phyloP scores from a whole-genome alignment of 2,329 filamentous ascomycete genomes.

The Tolypocladium amazonense region DNA sequence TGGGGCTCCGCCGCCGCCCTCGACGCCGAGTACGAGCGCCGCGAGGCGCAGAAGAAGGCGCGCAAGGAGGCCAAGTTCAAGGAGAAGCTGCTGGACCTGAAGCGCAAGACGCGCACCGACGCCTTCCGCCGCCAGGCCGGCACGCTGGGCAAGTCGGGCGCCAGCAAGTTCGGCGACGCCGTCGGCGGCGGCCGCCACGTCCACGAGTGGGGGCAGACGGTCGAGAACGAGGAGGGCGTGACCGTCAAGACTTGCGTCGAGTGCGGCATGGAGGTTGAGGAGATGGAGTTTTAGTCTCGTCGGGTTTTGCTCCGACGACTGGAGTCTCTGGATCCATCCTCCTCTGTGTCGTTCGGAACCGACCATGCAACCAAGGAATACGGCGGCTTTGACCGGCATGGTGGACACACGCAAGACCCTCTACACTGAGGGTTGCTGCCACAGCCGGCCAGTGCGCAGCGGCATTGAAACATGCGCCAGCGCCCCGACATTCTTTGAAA shows the following conservation, averaged over 20 bases:
- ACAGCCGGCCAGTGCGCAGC: not conserved
- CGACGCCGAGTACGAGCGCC: conserved; percentile 77
- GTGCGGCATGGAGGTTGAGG: conserved; percentile 72
- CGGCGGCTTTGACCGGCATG: not conserved
- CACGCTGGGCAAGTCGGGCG: conserved; percentile 40
- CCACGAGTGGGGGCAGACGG: conserved; percentile 72
- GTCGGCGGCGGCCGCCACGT: conserved; percentile 66
- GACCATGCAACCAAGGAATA: not conserved
- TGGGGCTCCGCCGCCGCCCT: conserved; percentile 83
- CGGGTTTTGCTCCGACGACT: not conserved
- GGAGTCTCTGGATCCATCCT: not conserved
- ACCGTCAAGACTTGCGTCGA: conserved; percentile 69
- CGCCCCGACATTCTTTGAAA: not conserved
- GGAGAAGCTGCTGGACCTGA: conserved; percentile 76
- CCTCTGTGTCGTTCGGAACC: not conserved
- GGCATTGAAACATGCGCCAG: not conserved
- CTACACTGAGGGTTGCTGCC: not conserved
- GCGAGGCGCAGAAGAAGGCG: conserved; percentile 69
- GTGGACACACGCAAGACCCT: not conserved
- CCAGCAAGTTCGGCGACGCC: conserved; percentile 63
- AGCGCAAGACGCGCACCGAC: conserved; percentile 87
- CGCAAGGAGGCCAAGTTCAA: conserved; percentile 89
- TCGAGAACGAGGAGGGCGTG: conserved; percentile 62
- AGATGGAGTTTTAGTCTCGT: conserved; percentile 44
- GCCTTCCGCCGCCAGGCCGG: conserved; percentile 67